These are phyloP conservation scores for Astraeus odoratus DNA, from an alignment of 768 basidiomycete genomes.

Conservation along the genomic window DNA sequence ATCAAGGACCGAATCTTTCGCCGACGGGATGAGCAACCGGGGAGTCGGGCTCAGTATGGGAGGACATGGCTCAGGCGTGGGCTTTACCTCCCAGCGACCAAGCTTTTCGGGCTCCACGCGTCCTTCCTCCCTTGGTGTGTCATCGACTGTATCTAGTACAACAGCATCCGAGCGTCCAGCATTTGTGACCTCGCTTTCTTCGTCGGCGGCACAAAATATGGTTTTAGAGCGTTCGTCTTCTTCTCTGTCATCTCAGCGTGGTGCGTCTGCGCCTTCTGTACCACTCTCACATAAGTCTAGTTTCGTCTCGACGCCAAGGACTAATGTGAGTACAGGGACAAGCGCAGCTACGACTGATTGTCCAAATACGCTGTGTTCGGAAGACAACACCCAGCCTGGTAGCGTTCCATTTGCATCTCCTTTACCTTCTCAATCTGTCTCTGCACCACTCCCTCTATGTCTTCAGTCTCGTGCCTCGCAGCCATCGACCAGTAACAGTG, in stretches of 20 bases:
- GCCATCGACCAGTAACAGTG: background rate
- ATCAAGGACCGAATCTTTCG: conserved; percentile 14
- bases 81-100: conserved; percentile 16
- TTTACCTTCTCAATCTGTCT: background rate
- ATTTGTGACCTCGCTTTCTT: conserved; percentile 11
- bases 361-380: conserved; percentile 7
- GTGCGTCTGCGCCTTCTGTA: background rate
- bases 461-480: background rate
- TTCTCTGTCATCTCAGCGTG: background rate
- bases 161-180: conserved; percentile 13
- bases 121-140: conserved; percentile 14
- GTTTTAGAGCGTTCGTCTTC: background rate
- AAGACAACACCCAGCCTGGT: conserved; percentile 11
- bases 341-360: background rate
- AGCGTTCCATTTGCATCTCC: background rate
- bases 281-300: background rate
- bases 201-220: conserved; percentile 1
- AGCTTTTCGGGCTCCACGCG: conserved; percentile 15
- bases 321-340: background rate
- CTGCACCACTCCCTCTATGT: background rate
- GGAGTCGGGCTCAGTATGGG: background rate
- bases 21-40: conserved; percentile 7
- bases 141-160: conserved; percentile 8
- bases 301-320: background rate
- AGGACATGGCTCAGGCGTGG: conserved; percentile 1